phyloP scores from a whole-genome alignment of 2,329 filamentous ascomycete genomes.

The Fusarium goolgardi region DNA sequence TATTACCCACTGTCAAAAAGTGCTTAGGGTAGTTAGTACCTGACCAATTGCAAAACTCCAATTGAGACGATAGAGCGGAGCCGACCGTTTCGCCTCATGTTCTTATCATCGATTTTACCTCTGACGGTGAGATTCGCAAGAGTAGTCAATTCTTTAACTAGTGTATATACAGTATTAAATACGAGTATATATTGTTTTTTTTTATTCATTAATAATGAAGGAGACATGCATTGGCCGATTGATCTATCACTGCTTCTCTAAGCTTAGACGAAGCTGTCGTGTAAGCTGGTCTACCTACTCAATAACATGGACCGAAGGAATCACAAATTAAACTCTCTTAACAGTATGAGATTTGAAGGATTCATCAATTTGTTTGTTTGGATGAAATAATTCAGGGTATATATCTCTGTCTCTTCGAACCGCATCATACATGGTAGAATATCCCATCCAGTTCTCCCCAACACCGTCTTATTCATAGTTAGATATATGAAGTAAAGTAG shows the following conservation, averaged over 20 bases:
- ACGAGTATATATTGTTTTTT: neutral
- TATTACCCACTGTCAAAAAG: conserved; percentile 11
- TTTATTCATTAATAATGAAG: neutral
- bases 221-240: neutral
- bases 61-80: conserved; percentile 1
- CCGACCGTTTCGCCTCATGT: conserved; percentile 20
- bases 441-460: conserved; percentile 14
- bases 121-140: neutral
- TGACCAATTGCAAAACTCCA: conserved; percentile 20
- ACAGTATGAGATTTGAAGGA: neutral
- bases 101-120: conserved; percentile 22
- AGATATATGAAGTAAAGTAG: neutral
- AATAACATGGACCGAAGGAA: neutral
- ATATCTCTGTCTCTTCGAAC: conserved; percentile 7
- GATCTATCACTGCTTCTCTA: neutral
- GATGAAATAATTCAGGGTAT: conserved; percentile 10
- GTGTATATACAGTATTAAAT: neutral
- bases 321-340: neutral
- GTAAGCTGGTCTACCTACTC: neutral
- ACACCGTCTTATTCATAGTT: conserved; percentile 14
- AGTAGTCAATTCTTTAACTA: neutral
- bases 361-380: conserved; percentile 26
- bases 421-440: neutral
- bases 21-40: neutral
- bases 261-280: neutral